Percentiles rank a stretch among this genome's conserved stretches.
These are phyloP conservation scores for Xylariomycetidae sp. DNA, from an alignment of 2,329 filamentous ascomycete species.

Conservation along the genomic window DNA sequence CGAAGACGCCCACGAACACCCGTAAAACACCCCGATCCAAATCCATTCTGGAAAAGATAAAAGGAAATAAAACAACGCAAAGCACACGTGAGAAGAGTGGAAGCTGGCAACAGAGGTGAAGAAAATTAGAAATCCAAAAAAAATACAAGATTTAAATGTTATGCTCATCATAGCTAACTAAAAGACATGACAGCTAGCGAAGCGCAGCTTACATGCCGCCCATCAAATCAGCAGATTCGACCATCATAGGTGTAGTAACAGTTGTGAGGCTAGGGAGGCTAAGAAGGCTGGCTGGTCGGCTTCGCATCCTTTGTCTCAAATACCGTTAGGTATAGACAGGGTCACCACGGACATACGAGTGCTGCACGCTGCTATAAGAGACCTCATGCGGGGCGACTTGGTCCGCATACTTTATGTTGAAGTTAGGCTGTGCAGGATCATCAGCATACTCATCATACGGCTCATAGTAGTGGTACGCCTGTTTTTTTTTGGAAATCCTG, in stretches of 20 bases:
- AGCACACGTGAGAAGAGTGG: no score
- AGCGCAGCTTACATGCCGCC: neutral
- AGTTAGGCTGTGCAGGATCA: conserved; percentile 9
- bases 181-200: conserved; percentile 4
- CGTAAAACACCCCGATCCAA: conserved; percentile 8
- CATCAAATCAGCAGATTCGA: no score
- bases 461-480: neutral
- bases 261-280: no score
- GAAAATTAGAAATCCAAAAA: conserved; percentile 2
- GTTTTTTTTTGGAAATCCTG: neutral
- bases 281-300: no score
- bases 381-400: conserved; percentile 10
- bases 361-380: conserved; percentile 12
- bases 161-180: no score
- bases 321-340: conserved; percentile 8
- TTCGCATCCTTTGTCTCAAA: neutral
- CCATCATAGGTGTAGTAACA: no score
- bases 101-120: no score
- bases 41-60: no score
- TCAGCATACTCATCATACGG: conserved; percentile 10
- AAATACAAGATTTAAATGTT: conserved; percentile 13
- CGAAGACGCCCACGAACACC: conserved; percentile 16
- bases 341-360: conserved; percentile 8
- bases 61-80: no score
- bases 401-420: conserved; percentile 12